Conservation (phyloP, 2,329 filamentous ascomycete species). For the Pezicula radicicola region DNA sequence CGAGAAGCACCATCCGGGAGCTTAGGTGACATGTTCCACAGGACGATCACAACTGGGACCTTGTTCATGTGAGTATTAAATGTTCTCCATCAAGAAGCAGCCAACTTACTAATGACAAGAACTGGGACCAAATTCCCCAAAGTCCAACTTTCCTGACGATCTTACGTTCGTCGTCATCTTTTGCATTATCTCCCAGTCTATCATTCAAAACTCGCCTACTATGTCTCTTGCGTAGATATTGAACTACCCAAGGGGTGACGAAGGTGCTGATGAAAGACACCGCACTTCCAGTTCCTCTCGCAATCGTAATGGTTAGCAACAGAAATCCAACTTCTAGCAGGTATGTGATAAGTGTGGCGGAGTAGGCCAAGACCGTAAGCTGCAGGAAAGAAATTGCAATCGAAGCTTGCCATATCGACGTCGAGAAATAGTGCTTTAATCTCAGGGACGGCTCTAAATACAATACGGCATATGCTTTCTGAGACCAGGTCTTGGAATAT, state of each 20-base stretch:
- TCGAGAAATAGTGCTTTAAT: slow-evolving; percentile 31
- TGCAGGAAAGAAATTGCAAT: slow-evolving; percentile 47
- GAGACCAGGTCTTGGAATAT: neutral
- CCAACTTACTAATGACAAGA: slow-evolving; percentile 31
- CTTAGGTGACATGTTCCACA: slow-evolving; percentile 21
- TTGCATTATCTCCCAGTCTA: neutral
- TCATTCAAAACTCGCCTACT: neutral
- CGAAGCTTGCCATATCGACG: slow-evolving; percentile 38
- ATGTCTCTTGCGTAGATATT: slow-evolving; percentile 18
- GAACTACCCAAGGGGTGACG: slow-evolving; percentile 44
- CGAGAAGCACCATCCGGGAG: neutral
- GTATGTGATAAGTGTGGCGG: slow-evolving; percentile 50
- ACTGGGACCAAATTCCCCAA: slow-evolving; percentile 35
- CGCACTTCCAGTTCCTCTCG: slow-evolving; percentile 39
- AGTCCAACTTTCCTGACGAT: slow-evolving; percentile 20
- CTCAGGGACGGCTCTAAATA: slow-evolving; percentile 17
- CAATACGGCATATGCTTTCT: slow-evolving; percentile 12
- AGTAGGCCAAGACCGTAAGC: slow-evolving; percentile 45
- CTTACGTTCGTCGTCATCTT: slow-evolving; percentile 18
- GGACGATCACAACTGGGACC: slow-evolving; percentile 31
- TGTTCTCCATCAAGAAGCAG: neutral
- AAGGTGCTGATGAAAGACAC: slow-evolving; percentile 48
- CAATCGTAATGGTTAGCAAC: slow-evolving; percentile 39
- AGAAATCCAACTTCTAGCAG: slow-evolving; percentile 45
- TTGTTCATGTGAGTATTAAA: slow-evolving; percentile 2